phyloP scores from a whole-genome alignment of 2,329 filamentous ascomycete genomes.

The Ophiostoma ips region DNA sequence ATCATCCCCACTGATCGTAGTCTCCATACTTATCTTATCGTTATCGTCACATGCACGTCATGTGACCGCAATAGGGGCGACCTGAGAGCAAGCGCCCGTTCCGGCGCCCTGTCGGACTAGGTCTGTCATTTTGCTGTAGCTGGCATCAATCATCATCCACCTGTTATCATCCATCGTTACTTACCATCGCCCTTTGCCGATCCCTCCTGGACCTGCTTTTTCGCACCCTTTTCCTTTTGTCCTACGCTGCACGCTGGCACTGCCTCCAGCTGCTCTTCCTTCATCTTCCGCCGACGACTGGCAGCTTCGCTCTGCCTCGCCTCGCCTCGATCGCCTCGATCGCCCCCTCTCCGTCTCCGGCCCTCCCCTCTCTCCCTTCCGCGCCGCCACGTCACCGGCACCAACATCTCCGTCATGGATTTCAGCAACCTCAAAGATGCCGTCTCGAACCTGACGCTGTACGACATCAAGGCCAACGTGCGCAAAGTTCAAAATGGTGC shows the following conservation, averaged over 20 bases:
- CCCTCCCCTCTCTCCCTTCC: neutral
- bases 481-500: conserved; percentile 94
- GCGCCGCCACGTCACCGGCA: neutral
- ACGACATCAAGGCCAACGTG: conserved; percentile 89
- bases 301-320: neutral
- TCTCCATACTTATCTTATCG: too few species aligned
- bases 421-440: conserved; percentile 71
- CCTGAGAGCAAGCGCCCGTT: neutral
- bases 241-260: neutral
- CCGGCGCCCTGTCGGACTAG: neutral
- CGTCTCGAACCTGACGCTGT: conserved; percentile 83
- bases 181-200: neutral
- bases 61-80: neutral
- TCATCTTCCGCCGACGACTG: neutral
- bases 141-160: neutral
- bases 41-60: too few species aligned
- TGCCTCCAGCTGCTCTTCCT: neutral
- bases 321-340: neutral
- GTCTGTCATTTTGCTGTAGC: neutral
- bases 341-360: too few species aligned
- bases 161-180: neutral
- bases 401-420: conserved; percentile 47
- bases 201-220: too few species aligned
- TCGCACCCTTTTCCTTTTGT: neutral
- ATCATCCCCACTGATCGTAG: too few species aligned